Conservation (phyloP, 2,329 filamentous ascomycete genomes). For the Penicillium sp. region DNA sequence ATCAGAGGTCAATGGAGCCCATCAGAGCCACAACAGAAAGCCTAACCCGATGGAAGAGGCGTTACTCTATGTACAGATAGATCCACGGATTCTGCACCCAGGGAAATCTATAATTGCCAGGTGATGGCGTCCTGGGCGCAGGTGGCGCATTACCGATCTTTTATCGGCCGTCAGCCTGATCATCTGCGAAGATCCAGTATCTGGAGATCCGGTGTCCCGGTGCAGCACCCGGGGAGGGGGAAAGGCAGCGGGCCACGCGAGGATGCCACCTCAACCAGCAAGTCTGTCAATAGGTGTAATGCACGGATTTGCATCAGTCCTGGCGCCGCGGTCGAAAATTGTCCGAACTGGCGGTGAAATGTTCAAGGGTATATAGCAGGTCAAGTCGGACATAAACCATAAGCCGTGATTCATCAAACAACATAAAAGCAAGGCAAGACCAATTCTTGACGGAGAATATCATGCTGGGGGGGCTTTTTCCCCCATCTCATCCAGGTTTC, state of each 20-base stretch:
- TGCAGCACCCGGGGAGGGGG: slow-evolving; percentile 3
- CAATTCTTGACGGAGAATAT: neutral
- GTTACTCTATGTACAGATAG: slow-evolving; percentile 1
- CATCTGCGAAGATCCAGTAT: neutral
- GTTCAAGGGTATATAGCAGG: slow-evolving; percentile 10
- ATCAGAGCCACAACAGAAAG: neutral
- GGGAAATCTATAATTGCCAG: neutral
- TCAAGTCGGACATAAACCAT: slow-evolving; percentile 21
- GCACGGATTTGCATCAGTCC: neutral
- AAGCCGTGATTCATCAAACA: slow-evolving; percentile 26
- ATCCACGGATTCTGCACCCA: neutral
- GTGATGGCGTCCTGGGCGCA: neutral
- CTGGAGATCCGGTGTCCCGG: slow-evolving; percentile 12
- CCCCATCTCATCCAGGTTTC: slow-evolving; percentile 22
- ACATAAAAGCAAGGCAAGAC: neutral
- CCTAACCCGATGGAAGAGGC: neutral
- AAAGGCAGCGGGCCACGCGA: neutral
- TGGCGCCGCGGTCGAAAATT: neutral
- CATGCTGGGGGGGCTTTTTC: neutral
- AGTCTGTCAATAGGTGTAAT: neutral
- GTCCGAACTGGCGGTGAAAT: slow-evolving; percentile 1
- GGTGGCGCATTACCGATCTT: neutral
- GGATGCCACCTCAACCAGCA: neutral
- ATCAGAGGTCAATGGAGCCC: neutral
- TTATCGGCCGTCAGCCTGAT: neutral